Evolutionary conservation across 768 basidiomycete species (phyloP), one percentile per base, ranked within the genome.

Genomic region (Pleurotus tuber-regium): DNA sequence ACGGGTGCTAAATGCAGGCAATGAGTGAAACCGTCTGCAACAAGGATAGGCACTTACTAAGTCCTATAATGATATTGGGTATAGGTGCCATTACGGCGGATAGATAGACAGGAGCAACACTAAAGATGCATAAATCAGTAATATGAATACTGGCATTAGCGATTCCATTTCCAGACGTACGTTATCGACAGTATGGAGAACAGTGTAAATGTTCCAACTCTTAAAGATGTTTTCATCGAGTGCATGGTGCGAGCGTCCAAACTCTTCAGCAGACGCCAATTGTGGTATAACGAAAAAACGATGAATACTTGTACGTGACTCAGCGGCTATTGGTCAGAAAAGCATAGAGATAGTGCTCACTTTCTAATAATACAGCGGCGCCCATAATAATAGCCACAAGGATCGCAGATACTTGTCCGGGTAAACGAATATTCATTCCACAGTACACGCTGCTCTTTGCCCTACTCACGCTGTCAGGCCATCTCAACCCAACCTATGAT

Each of bases 381-480:
- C 49, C 30, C 38, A 54, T 29, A 12, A 50, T 23, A 19, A 50
- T 5, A 14, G 47, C 53, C 6, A 54, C 53, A 19, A 54, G 48
- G 16, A 48, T 48, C 3, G 53, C 26, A 16, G 53, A 54, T 14
- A 50, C 40, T 41, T 40, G 40, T 16, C 53, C 47, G 10, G 53
- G 53, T 19, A 54, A 14, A 4, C 47, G 50, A 26, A 50, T 54
- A 10, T 35, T 33, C 16, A 41, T 54, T 14, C 46, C 46, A 49
- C 53, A 54, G 35, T 54, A 54, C 38, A 54, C 42, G 24, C 49
- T 39, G 26, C 46, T 54, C 21, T 26, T 31, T 2, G 31, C 40
- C 21, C 53, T 39, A 19, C 28, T 16, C 10, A 54, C 47, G n/a
- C 47, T 38, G 11, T 31, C 53, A n/a, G 53, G 53, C 40, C 48